A percentile compares a stretch with the other conserved stretches of the same genome.
phyloP scores from a whole-genome alignment of 2,329 filamentous ascomycete genomes.

The Neocatenulostroma microsporum region DNA sequence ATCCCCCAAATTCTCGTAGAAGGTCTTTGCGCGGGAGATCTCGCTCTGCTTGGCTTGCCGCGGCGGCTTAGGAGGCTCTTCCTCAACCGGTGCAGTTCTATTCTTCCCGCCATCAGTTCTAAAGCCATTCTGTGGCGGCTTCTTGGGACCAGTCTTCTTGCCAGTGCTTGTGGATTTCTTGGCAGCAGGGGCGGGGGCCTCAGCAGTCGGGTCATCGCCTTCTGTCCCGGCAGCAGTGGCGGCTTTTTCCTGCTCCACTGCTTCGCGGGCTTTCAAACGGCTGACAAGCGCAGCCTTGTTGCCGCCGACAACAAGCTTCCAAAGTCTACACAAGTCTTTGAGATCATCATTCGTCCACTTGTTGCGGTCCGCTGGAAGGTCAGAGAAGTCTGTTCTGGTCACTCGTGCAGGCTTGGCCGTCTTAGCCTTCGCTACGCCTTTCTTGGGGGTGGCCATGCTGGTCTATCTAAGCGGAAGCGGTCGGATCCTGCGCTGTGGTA shows the following conservation, averaged over 20 bases:
- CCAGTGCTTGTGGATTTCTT: neutral
- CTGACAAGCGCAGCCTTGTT: neutral
- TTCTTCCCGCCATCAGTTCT: neutral
- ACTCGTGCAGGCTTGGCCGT: neutral
- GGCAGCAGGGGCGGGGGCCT: neutral
- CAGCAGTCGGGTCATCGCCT: neutral
- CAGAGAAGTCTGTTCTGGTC: neutral
- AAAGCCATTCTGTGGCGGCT: neutral
- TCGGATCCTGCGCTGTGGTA: too few relatives aligned
- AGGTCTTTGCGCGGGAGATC: neutral
- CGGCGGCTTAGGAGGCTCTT: too few relatives aligned
- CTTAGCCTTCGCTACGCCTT: neutral
- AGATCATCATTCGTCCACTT: neutral
- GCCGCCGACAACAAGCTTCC: neutral
- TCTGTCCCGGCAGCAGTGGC: neutral
- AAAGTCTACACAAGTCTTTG: constrained; percentile 1
- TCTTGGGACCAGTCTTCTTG: neutral
- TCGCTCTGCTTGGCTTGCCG: neutral
- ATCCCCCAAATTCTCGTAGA: neutral
- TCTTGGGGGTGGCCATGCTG: neutral
- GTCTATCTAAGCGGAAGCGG: neutral
- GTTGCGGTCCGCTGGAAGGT: neutral
- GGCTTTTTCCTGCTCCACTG: neutral
- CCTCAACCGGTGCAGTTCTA: neutral
- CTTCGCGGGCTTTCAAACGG: neutral